Percentiles rank a stretch among this genome's conserved stretches.
Conservation (phyloP, 345 rosid genomes). For the Salix suchowensis region DNA sequence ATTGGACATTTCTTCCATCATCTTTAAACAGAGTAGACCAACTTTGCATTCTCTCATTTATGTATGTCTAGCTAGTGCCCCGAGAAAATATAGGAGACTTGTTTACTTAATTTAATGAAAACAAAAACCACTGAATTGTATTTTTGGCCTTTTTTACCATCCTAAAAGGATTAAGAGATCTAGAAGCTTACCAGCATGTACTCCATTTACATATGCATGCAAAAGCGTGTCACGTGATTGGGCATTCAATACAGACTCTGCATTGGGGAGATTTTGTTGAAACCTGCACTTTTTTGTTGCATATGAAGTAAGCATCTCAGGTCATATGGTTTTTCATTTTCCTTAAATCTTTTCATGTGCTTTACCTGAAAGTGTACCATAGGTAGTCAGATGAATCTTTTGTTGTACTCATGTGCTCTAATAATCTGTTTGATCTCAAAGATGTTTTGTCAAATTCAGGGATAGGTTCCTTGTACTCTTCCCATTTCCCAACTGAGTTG, state of each 20-base stretch:
- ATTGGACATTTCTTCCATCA: background rate
- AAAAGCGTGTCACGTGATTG: slow-evolving; percentile 51
- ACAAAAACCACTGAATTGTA: background rate
- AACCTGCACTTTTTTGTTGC: slow-evolving; percentile 35
- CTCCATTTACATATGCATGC: slow-evolving; percentile 61
- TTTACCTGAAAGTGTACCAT: slow-evolving; percentile 67
- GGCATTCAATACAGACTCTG: slow-evolving; percentile 38
- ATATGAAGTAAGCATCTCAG: background rate
- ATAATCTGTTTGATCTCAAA: slow-evolving; percentile 42
- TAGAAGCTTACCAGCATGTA: slow-evolving; percentile 37
- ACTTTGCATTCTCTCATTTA: background rate
- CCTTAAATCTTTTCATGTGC: background rate
- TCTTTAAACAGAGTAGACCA: background rate
- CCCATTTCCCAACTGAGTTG: slow-evolving; percentile 45
- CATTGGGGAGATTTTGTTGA: slow-evolving; percentile 25
- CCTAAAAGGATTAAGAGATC: background rate
- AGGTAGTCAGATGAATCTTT: slow-evolving; percentile 74
- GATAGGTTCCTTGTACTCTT: slow-evolving; percentile 47
- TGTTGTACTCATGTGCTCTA: slow-evolving; percentile 65
- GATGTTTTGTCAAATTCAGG: slow-evolving; percentile 41
- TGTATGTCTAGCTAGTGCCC: too few relatives aligned
- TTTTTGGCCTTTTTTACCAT: background rate
- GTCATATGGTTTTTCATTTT: background rate
- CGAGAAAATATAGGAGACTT: too few relatives aligned
- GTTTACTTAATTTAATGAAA: too few relatives aligned